A percentile compares a stretch with the other conserved stretches of the same genome.
phyloP scores from a whole-genome alignment of 371 early-diverging fungal species.

The Massospora cicadina region DNA sequence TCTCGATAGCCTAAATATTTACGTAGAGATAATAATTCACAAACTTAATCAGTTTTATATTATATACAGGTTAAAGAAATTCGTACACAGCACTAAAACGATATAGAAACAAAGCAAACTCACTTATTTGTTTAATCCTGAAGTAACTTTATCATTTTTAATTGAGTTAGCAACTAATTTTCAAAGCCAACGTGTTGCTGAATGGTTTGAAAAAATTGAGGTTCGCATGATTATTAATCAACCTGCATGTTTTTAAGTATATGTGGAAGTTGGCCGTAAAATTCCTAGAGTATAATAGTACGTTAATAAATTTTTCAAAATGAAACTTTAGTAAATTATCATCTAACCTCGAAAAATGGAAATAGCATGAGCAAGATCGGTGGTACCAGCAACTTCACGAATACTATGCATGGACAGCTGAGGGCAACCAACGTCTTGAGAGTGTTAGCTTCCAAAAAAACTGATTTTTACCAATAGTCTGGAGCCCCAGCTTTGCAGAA shows the following conservation, averaged over 20 bases:
- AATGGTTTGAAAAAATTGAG: too few species aligned
- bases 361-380: conserved; percentile 72
- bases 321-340: background rate
- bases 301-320: background rate
- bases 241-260: background rate
- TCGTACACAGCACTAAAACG: too few species aligned
- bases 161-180: too few species aligned
- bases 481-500: conserved; percentile 80
- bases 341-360: conserved; percentile 46
- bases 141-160: too few species aligned
- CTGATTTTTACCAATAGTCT: conserved; percentile 57
- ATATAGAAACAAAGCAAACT: too few species aligned
- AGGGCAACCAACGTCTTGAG: conserved; percentile 82
- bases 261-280: background rate
- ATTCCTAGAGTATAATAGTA: background rate
- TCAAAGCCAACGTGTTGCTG: too few species aligned
- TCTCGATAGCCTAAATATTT: too few species aligned
- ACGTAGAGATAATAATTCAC: too few species aligned
- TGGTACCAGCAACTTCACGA: conserved; percentile 82
- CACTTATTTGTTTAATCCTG: too few species aligned
- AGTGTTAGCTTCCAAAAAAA: background rate
- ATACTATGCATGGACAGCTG: conserved; percentile 93
- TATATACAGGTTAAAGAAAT: too few species aligned
- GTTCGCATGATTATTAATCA: too few species aligned
- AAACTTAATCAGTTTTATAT: too few species aligned